Evolutionary conservation across 2,329 filamentous ascomycete genomes (phyloP).

Genomic region (Pezicula neosporulosa): DNA sequence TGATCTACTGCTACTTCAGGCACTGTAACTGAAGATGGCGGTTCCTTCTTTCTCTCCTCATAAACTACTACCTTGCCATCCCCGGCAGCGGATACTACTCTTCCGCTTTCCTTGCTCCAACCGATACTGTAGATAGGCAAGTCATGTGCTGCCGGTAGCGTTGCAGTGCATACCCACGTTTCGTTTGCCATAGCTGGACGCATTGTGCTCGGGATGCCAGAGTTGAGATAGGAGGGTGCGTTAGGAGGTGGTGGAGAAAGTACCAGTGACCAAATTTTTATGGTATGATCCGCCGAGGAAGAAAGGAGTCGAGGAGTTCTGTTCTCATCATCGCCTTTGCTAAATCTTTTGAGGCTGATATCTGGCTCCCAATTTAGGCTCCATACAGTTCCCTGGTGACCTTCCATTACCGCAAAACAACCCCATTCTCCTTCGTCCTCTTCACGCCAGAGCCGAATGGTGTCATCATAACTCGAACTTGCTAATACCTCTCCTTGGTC

Average conservation of each 20-base stretch:
- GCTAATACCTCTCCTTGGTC: conserved; percentile 72
- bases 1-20: conserved; percentile 6
- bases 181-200: conserved; percentile 69
- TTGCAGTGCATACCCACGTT: conserved; percentile 74
- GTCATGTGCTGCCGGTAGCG: conserved; percentile 73
- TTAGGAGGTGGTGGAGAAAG: conserved; percentile 26
- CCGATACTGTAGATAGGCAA: conserved; percentile 79
- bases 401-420: conserved; percentile 77
- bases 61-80: conserved; percentile 83
- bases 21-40: conserved; percentile 21
- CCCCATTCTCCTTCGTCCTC: conserved; percentile 89
- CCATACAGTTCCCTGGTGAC: conserved; percentile 88
- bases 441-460: conserved; percentile 78
- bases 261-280: conserved; percentile 72
- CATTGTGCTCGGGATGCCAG: conserved; percentile 85
- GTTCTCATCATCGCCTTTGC: conserved; percentile 26
- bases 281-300: conserved; percentile 79
- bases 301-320: conserved; percentile 59
- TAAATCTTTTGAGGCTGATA: conserved; percentile 16
- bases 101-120: conserved; percentile 76
- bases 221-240: conserved; percentile 30
- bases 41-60: conserved; percentile 47
- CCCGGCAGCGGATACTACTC: conserved; percentile 84
- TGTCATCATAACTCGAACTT: conserved; percentile 92
- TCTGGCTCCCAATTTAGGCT: conserved; percentile 68